Evolutionary conservation across 2,329 filamentous ascomycete genomes (phyloP), one percentile per base, ranked within the genome.

Genomic region (Orbilia javanica): DNA sequence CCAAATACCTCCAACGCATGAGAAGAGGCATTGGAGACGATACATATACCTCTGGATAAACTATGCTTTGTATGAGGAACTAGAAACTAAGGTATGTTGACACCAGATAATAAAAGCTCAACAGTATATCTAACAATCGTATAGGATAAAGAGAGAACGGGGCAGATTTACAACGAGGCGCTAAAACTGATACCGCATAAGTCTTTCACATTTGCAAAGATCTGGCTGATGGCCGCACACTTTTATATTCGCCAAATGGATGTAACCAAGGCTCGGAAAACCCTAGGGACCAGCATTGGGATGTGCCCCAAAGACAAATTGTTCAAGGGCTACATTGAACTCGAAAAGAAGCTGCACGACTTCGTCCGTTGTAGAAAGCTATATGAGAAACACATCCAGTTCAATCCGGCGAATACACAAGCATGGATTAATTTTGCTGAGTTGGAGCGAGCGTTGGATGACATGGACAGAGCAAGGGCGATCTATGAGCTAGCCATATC

Each of bases 1-100:
- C 4, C 95, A 99, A 83, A 90, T 98, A 13, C 96, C 96, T 1
- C 95, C 96, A 0, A 96, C 94, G 20, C 93, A 96, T 81, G 96
- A 98, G 84, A 99, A 99, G 87, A 90, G 96, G 55, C 94, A 98
- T 84, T 99, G 96, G 96, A 89, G 96, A 80, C 88, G 96, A 39
- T 99, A 99, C 84, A 96, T 99, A 77, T 99, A 98, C 83, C 88
- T 99, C 0, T 99, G 95, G 93, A 89, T 98, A 50, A 97, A 98
- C 85, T 99, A 98, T 84, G 96, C 96, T 8, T 86, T 97, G 18
- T 98, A 92, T 89, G 96, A 98, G 84, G 96, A 99, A 84, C 90
- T 93, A 84, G 91, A 95, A 80, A 91, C 91, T 39, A 91, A 91
- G 78, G 80, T 81, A 72, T n/a, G 77, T 70, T 53, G 6, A 25